These are phyloP conservation scores for Suillus spraguei DNA, from an alignment of 768 basidiomycete species.

Conservation along the genomic window DNA sequence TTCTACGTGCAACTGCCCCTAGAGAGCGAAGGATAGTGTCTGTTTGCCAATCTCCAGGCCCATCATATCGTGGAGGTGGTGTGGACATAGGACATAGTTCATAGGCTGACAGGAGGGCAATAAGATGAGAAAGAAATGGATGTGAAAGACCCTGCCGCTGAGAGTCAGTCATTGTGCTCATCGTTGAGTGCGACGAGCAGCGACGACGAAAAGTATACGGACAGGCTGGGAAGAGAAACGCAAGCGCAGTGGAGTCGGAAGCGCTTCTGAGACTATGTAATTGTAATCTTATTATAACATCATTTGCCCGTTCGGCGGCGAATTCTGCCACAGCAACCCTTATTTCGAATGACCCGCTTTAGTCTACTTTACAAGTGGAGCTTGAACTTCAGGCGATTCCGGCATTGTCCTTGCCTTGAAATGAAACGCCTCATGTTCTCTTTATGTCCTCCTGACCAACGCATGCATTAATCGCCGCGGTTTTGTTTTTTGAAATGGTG, in stretches of 20 bases:
- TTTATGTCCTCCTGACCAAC: conserved; percentile 6
- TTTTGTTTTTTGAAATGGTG: background rate
- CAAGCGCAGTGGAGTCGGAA: conserved; percentile 1
- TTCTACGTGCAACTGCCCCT: conserved; percentile 50
- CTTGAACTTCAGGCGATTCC: conserved; percentile 4
- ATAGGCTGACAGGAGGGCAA: conserved; percentile 60
- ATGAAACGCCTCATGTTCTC: conserved; percentile 2
- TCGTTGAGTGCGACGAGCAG: conserved; percentile 29
- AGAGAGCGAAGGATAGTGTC: conserved; percentile 58
- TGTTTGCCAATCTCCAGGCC: conserved; percentile 59
- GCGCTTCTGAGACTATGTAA: conserved; percentile 7
- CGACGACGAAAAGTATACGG: conserved; percentile 5
- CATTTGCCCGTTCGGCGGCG: background rate
- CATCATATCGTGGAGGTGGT: conserved; percentile 57
- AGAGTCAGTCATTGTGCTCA: conserved; percentile 34
- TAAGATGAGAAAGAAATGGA: conserved; percentile 55
- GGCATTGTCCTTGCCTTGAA: background rate
- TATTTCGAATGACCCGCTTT: background rate
- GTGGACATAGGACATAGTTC: conserved; percentile 53
- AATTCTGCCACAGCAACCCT: conserved; percentile 9
- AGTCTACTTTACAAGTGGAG: conserved; percentile 3
- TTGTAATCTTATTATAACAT: conserved; percentile 14
- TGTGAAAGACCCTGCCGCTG: conserved; percentile 26
- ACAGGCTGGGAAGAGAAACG: conserved; percentile 1
- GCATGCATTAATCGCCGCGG: conserved; percentile 7